Evolutionary conservation across 306 rosid species (phyloP), one percentile per base, ranked within the genome.

Genomic region (Vicia villosa): DNA sequence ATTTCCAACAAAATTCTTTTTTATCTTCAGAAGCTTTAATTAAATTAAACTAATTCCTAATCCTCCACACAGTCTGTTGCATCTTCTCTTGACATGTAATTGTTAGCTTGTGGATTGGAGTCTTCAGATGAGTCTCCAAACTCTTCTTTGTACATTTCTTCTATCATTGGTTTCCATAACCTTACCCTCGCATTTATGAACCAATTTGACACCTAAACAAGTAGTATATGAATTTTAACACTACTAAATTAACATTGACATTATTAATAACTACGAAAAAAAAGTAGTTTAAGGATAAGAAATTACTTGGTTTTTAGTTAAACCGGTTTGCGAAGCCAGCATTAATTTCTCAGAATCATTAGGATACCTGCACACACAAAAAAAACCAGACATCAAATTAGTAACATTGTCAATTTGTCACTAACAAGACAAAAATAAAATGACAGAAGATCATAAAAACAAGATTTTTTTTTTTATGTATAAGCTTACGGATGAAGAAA

Each of bases 161-260:
- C 97, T 70, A 90, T 90, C 97, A 90, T 90, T 36, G 97, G 97
- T 70, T 90, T 90, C 97, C 97, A 90, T 26, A 90, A 82, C 69
- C 97, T 83, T 74, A 90, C 97, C 5, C 97, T 41, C 2, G 97
- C 97, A 69, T 90, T 90, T 68, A 90, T 90, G 81, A 90, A 90
- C 97, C 97, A 90, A 78, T 91, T 91, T 38, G 95, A 88, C 46
- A 91, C 95, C 95, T 91, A 82, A 62, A 74, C 20, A 56, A 80
- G 16, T 54, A 80, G 16, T 54, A 72, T 6, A 32, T 1, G 1
- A 28, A 28, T 0, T 28, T 28, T 28, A 37, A 50, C 42, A 65
- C 70, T 50, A 52, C 3, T n/a, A n/a, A 45, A 40, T 42, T 11
- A 55, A 51, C 63, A 66, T 68, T 8, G 37, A 10, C 74, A 73